phyloP scores from a whole-genome alignment of 345 rosid genomes.

The Salix koriyanagi region DNA sequence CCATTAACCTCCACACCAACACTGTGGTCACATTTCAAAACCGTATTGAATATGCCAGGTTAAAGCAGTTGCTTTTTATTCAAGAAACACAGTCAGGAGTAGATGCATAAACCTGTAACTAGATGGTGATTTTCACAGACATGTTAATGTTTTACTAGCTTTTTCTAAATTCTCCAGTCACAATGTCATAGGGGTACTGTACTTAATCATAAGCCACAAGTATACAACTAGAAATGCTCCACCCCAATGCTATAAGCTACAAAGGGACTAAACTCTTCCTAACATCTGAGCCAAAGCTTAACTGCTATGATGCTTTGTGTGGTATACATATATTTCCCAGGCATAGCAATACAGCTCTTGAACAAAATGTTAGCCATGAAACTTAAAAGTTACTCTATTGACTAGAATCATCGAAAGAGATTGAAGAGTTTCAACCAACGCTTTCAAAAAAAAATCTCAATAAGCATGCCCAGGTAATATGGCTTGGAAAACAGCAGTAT shows the following conservation, averaged over 20 bases:
- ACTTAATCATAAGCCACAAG: neutral
- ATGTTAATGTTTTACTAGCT: neutral
- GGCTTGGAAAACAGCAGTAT: no score
- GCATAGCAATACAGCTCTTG: neutral
- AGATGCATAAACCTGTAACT: neutral
- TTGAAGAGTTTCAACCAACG: no score
- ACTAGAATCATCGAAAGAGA: neutral
- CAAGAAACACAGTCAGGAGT: neutral
- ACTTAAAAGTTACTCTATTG: neutral
- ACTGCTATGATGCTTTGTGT: neutral
- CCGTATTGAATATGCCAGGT: neutral
- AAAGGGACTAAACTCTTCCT: neutral
- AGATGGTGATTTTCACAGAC: neutral
- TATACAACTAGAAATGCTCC: neutral
- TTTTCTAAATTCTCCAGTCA: neutral
- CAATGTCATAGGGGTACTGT: neutral
- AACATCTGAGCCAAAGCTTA: neutral
- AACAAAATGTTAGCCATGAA: neutral
- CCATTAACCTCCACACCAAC: neutral
- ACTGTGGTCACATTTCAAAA: neutral
- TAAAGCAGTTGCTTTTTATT: neutral
- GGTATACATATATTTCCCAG: neutral
- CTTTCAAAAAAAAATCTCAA: no score
- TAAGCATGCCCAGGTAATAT: no score
- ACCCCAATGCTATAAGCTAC: neutral